Evolutionary conservation across 2,329 filamentous ascomycete genomes (phyloP).

Genomic region (Curvularia hawaiiensis): DNA sequence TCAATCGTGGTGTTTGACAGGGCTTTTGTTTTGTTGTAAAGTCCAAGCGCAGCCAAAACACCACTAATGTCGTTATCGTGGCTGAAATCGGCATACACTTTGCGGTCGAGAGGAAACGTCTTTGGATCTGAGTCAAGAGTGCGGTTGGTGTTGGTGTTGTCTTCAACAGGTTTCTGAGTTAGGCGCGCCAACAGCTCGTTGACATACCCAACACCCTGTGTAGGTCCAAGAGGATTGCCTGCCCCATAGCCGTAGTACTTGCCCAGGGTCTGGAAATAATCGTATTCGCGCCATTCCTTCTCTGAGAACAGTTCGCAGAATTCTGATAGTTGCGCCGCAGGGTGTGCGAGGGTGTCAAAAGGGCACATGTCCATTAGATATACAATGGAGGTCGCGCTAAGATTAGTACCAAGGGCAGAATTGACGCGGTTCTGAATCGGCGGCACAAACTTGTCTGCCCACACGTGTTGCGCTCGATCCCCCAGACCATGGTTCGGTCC

Average conservation of each 20-base stretch:
- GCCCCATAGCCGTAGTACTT: constrained; percentile 85
- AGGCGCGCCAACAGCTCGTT: constrained; percentile 87
- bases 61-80: constrained; percentile 88
- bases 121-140: constrained; percentile 70
- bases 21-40: constrained; percentile 70
- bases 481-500: constrained; percentile 59
- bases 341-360: constrained; percentile 73
- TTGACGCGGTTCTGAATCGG: constrained; percentile 74
- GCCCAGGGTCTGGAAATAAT: constrained; percentile 78
- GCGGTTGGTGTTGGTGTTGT: constrained; percentile 76
- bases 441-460: constrained; percentile 67
- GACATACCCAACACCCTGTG: constrained; percentile 84
- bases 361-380: constrained; percentile 89
- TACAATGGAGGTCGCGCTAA: constrained; percentile 67
- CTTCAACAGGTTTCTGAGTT: constrained; percentile 69
- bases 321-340: constrained; percentile 61
- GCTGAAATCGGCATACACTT: constrained; percentile 85
- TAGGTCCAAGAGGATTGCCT: constrained; percentile 78
- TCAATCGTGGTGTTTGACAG: constrained; percentile 54
- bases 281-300: constrained; percentile 77
- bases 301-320: constrained; percentile 79
- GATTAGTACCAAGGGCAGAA: constrained; percentile 68
- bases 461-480: constrained; percentile 59
- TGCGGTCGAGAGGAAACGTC: constrained; percentile 73
- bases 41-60: constrained; percentile 75